Base-by-base conservation (phyloP, 2,329 filamentous ascomycete species). In the Curvularia lunata region DNA sequence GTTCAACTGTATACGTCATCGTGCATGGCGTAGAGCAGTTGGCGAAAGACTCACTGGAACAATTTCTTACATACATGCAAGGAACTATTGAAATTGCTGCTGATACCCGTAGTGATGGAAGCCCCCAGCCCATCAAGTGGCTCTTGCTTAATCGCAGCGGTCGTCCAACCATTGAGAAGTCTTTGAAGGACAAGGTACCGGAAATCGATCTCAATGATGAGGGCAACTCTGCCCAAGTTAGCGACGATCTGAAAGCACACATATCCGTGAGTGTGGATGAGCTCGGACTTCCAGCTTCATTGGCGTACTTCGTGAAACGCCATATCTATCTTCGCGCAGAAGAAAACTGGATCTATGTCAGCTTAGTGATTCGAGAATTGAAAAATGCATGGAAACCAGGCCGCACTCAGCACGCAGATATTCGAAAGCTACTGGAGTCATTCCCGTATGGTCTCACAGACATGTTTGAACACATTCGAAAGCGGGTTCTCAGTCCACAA, bases 391-490 rank as follows among this genome's bases (percentile, higher is more conserved):
- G 57, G 52, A 38, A 12, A 3, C 56, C 63, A 12, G 62, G 61
- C 2, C 51, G 23, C 2, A 52, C 51, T 10, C 56, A 61, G 13
- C 55, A 65, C 46, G 59, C 63, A 8, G 61, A 67, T 5, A 63
- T 69, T 27, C 61, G 65, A 3, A 61, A 61, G 27, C 38, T 69
- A 12, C 48, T 68, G 2, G 67, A 68, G 32, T 67, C 64, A 2
- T 68, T 68, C 32, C 67, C 65, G 5, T 67, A 67, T 46, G 65
- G 67, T 2, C 48, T 69, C 9, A 68, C 65, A 5, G 59, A 69
- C 25, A 66, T 69, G 59, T 69, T 67, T 40, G 64, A 67, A 27
- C 66, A 69, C 32, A 56, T 68, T 5, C 61, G 61, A 2, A 67
- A 66, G 43, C 54, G 67, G 16, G 52, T 69, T 12, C 49, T 69